phyloP scores from a whole-genome alignment of 208 protist genomes.

The Crithidia sp. region DNA sequence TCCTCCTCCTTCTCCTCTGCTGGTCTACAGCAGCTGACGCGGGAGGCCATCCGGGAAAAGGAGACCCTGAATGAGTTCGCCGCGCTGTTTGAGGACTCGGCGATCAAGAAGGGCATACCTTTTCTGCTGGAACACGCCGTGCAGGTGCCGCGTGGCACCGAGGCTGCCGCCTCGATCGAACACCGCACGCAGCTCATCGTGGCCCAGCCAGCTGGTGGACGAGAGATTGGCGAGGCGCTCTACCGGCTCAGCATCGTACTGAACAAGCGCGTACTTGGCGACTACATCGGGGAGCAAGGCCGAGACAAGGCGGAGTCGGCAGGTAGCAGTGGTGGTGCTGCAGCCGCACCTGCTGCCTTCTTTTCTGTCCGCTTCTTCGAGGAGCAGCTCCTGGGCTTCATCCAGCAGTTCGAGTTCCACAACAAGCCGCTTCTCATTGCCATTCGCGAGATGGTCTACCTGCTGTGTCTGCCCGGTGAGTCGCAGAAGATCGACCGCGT shows the following conservation, averaged over 20 bases:
- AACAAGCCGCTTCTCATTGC: slow-evolving; percentile 76
- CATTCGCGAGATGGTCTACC: slow-evolving; percentile 88
- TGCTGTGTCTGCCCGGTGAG: slow-evolving; percentile 89
- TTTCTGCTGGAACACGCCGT: slow-evolving; percentile 72
- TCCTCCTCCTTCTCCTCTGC: not conserved
- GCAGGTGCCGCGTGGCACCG: slow-evolving; percentile 40
- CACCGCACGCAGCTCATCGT: slow-evolving; percentile 57
- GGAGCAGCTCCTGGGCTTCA: slow-evolving; percentile 79
- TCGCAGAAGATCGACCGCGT: slow-evolving; percentile 95
- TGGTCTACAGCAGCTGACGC: slow-evolving; percentile 8
- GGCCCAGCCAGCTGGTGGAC: slow-evolving; percentile 68
- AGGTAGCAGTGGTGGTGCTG: not conserved
- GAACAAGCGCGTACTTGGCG: slow-evolving; percentile 86
- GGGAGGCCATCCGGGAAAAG: slow-evolving; percentile 53
- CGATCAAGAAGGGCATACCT: slow-evolving; percentile 80
- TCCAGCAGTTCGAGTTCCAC: slow-evolving; percentile 78
- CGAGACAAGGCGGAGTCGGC: slow-evolving; percentile 34
- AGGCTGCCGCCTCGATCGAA: slow-evolving; percentile 17
- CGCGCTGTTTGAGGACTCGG: slow-evolving; percentile 61
- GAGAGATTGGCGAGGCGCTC: slow-evolving; percentile 82
- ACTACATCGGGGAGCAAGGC: slow-evolving; percentile 90
- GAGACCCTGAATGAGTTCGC: slow-evolving; percentile 65
- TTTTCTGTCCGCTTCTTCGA: slow-evolving; percentile 82
- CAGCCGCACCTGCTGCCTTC: slow-evolving; percentile 22
- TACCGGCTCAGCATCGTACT: slow-evolving; percentile 75